These are phyloP conservation scores for Pseudophaeomoniella oleicola DNA, from an alignment of 2,329 filamentous ascomycete genomes.

Conservation along the genomic window DNA sequence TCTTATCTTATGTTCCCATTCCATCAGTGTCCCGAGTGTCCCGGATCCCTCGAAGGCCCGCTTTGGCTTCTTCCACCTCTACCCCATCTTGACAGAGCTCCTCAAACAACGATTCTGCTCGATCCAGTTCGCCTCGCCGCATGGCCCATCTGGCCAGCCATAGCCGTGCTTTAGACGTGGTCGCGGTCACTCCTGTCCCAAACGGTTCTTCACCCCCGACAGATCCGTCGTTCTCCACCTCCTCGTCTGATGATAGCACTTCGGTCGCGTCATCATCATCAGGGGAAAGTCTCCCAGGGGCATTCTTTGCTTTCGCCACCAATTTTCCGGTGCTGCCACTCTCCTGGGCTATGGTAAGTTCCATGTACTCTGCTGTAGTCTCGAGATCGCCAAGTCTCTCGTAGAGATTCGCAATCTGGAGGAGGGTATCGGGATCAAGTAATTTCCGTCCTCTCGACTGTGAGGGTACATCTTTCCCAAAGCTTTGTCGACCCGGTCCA, in stretches of 20 bases:
- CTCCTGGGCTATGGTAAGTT: conserved; percentile 85
- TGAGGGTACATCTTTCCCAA: conserved; percentile 3
- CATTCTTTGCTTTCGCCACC: conserved; percentile 7
- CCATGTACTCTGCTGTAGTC: conserved; percentile 82
- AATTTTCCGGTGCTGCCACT: conserved; percentile 44
- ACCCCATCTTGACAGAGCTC: conserved; percentile 92
- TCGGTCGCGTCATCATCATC: conserved; percentile 22
- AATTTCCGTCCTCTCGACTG: conserved; percentile 27
- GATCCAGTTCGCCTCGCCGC: conserved; percentile 56
- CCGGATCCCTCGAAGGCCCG: conserved; percentile 72
- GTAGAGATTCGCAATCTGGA: conserved; percentile 82
- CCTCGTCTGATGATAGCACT: conserved; percentile 14
- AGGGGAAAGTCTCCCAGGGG: conserved; percentile 5
- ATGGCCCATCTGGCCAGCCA: conserved; percentile 84
- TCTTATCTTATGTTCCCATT: background rate
- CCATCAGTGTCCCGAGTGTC: conserved; percentile 48
- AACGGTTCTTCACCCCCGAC: conserved; percentile 27
- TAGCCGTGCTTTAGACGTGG: conserved; percentile 81
- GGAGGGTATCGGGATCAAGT: conserved; percentile 78
- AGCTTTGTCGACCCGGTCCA: conserved; percentile 2
- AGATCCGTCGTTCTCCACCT: conserved; percentile 23
- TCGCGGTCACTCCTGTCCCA: conserved; percentile 73
- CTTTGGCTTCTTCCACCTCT: conserved; percentile 94
- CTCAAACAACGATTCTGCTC: conserved; percentile 67
- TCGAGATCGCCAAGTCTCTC: conserved; percentile 63